Percentiles rank a stretch among this genome's conserved stretches.
Conservation (phyloP, 345 rosid species). For the Stellera chamaejasme region DNA sequence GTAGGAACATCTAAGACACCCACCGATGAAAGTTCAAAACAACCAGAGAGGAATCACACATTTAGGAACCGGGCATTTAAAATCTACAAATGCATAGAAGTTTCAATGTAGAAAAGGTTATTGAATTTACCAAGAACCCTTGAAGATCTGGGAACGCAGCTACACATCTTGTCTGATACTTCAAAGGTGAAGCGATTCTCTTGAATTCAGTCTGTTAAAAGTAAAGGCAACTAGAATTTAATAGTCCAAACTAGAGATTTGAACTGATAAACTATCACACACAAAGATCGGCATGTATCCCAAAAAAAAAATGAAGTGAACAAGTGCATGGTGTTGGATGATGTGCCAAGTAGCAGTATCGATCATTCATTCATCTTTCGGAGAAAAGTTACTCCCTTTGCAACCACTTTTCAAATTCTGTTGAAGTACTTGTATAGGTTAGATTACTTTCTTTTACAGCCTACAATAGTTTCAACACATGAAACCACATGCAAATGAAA, state of each 20-base stretch:
- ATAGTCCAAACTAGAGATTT: not conserved
- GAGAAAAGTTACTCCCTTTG: no score
- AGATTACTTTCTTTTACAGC: no score
- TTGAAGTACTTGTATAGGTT: no score
- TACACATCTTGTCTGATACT: slow-evolving; percentile 90
- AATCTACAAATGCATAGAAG: not conserved
- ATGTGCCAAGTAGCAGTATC: no score
- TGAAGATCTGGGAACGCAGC: slow-evolving; percentile 97
- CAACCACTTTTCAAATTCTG: no score
- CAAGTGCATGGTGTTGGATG: no score
- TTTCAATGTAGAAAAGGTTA: not conserved
- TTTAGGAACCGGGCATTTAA: not conserved
- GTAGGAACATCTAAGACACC: not conserved
- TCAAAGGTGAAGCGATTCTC: slow-evolving; percentile 73
- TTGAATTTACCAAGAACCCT: slow-evolving; percentile 64
- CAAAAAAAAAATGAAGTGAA: no score
- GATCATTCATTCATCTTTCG: no score
- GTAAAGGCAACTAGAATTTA: not conserved
- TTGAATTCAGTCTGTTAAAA: slow-evolving; percentile 62
- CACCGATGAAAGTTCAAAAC: not conserved
- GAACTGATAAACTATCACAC: no score
- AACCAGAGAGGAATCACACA: not conserved
- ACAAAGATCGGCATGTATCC: no score
- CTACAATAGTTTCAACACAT: no score
- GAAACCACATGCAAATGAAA: no score